Evolutionary conservation across 345 rosid genomes (phyloP), one percentile per base, ranked within the genome.

Genomic region (Isatis tinctoria): DNA sequence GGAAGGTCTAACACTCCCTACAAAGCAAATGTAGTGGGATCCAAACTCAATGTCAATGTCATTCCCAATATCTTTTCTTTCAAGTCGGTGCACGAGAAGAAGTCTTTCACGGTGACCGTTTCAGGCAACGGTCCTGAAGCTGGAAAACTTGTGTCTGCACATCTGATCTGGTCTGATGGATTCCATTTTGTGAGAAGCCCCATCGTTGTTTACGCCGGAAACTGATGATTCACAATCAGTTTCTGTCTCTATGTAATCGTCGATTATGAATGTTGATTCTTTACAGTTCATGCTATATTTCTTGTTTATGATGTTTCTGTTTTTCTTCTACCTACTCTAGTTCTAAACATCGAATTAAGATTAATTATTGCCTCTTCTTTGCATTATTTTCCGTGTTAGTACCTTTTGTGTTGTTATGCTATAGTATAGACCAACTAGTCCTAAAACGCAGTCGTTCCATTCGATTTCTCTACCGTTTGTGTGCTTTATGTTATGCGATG

Each of bases 1-100:
- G 88, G 91, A 4, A 16, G 11, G 24, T 24, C 80, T 10, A 78
- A 80, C 30, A 71, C 83, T 4, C 83, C 76, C 13, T 90, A 88
- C 80, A 85, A 56, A 43, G 84, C 74, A 8, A 8, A 60, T 1
- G 59, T 82, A 22, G 47, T 70, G 0, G 67, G 69, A 47, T 5
- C 67, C 8, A 60, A 44, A 16, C 24, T 83, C 16, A 51, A 62
- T 0, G 67, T 83, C 54, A 17, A 67, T 60, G 88, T 87, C 44
- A 62, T 39, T 14, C 96, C 92, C 3, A 11, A 4, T 14, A 67
- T 73, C 51, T 74, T 87, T 63, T 40, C 67, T 49, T 74, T 90
- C 1, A 71, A 71, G 54, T 45, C 85, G 4, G 1, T 67, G n/a
- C 13, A 69, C 10, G 82, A 86, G 76, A 83, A 77, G 73, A 80